phyloP scores from a whole-genome alignment of 352 stramenopile genomes.

The Pythium brassicae region DNA sequence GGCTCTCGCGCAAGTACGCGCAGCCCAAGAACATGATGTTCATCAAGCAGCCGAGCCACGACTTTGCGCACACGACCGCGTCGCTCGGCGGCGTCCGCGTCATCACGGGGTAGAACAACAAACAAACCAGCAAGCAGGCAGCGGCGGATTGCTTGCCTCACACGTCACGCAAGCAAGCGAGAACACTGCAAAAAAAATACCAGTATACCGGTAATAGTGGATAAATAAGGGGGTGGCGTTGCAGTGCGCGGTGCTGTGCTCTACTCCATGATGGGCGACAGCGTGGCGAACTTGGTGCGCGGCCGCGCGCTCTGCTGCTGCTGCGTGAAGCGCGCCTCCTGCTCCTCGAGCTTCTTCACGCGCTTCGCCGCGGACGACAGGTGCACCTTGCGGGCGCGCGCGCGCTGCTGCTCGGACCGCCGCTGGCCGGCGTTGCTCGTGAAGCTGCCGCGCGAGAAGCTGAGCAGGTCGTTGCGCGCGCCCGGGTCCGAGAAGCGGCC shows the following conservation, averaged over 20 bases:
- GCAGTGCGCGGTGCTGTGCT: not conserved
- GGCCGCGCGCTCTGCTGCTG: slow-evolving; percentile 25
- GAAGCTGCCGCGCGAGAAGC: slow-evolving; percentile 53
- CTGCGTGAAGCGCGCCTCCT: slow-evolving; percentile 58
- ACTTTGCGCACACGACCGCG: slow-evolving; percentile 91
- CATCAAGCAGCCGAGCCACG: slow-evolving; percentile 94
- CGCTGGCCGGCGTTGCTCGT: slow-evolving; percentile 22
- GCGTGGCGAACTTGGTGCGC: slow-evolving; percentile 33
- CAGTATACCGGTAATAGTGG: not conserved
- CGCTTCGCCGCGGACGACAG: slow-evolving; percentile 79
- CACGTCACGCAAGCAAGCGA: not conserved
- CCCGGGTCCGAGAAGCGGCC: slow-evolving; percentile 73
- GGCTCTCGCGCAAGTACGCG: slow-evolving; percentile 83
- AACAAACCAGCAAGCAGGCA: too few relatives aligned
- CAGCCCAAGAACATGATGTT: slow-evolving; percentile 96
- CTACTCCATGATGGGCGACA: slow-evolving; percentile 50
- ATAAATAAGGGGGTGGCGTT: not conserved
- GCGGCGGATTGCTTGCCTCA: too few relatives aligned
- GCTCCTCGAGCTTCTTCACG: slow-evolving; percentile 78
- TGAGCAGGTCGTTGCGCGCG: slow-evolving; percentile 66
- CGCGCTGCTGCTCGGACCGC: slow-evolving; percentile 39
- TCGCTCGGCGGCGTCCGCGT: slow-evolving; percentile 90
- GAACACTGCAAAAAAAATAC: not conserved
- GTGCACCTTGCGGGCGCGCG: slow-evolving; percentile 54
- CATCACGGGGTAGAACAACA: slow-evolving; percentile 67